Evolutionary conservation across 1,284 basidiomycete genomes (phyloP).

Genomic region (Ustilago vetiveriae): DNA sequence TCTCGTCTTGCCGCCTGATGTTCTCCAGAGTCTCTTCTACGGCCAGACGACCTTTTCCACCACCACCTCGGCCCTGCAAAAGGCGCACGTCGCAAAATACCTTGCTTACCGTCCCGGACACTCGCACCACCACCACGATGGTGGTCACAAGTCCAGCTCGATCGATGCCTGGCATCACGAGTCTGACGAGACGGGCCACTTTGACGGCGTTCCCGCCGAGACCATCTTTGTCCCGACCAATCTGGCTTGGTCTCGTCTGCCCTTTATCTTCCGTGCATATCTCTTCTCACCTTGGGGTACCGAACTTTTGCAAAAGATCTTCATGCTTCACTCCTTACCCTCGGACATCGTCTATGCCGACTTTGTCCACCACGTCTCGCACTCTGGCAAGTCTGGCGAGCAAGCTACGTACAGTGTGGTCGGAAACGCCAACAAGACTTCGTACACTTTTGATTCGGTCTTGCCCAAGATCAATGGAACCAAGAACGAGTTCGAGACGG

Average conservation of each 20-base stretch:
- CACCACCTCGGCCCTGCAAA: constrained; percentile 68
- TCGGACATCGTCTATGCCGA: constrained; percentile 73
- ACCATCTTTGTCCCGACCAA: constrained; percentile 78
- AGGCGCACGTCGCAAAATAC: constrained; percentile 33
- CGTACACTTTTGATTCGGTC: constrained; percentile 50
- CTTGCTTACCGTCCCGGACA: constrained; percentile 70
- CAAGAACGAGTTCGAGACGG: constrained; percentile 42
- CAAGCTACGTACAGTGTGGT: background rate
- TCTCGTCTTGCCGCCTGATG: constrained; percentile 74
- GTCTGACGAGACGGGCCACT: constrained; percentile 10
- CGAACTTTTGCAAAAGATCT: constrained; percentile 73
- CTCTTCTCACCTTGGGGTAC: constrained; percentile 77
- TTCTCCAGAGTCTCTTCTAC: constrained; percentile 74
- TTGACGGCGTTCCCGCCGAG: constrained; percentile 71
- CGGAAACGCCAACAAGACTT: constrained; percentile 44
- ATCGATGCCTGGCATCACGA: constrained; percentile 20
- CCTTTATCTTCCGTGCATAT: constrained; percentile 72
- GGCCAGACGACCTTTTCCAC: constrained; percentile 72
- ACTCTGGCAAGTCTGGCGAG: constrained; percentile 3
- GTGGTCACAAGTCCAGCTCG: constrained; percentile 64
- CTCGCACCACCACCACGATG: constrained; percentile 68
- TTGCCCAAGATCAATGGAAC: constrained; percentile 35
- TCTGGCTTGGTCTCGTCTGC: constrained; percentile 74
- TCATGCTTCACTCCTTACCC: constrained; percentile 77
- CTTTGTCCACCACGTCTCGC: constrained; percentile 68